phyloP scores from a whole-genome alignment of 2,329 filamentous ascomycete genomes.

The Arthroderma uncinatum region DNA sequence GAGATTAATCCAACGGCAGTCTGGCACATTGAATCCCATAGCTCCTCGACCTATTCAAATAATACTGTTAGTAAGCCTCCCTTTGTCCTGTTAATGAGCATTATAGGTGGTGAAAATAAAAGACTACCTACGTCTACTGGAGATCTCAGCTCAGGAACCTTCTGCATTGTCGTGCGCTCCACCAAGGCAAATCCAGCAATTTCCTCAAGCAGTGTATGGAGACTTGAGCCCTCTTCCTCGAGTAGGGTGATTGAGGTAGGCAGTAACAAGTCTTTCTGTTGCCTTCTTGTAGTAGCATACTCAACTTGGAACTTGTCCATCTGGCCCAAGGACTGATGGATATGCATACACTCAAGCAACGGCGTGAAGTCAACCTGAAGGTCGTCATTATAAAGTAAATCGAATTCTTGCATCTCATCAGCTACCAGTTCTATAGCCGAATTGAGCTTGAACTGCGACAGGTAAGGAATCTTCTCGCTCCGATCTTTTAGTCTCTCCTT shows the following conservation, averaged over 20 bases:
- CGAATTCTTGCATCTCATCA: conserved; percentile 90
- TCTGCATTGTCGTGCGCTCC: conserved; percentile 84
- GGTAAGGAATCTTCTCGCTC: conserved; percentile 60
- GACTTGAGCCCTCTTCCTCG: conserved; percentile 68
- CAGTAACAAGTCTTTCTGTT: conserved; percentile 83
- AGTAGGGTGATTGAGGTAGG: conserved; percentile 64
- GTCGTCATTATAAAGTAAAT: conserved; percentile 90
- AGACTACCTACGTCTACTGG: conserved; percentile 57
- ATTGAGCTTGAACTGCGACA: conserved; percentile 80
- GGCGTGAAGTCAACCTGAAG: conserved; percentile 90
- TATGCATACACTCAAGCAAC: conserved; percentile 88
- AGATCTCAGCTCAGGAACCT: conserved; percentile 70
- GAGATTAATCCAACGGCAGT: conserved; percentile 71
- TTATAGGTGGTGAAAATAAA: background rate
- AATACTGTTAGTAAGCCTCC: background rate
- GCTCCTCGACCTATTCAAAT: conserved; percentile 66
- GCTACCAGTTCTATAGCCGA: conserved; percentile 91
- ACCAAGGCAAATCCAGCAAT: conserved; percentile 96
- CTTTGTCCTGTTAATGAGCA: no score
- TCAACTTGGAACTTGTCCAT: conserved; percentile 82
- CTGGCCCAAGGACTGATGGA: conserved; percentile 87
- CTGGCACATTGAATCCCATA: conserved; percentile 98
- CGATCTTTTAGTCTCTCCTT: conserved; percentile 73
- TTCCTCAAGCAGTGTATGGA: conserved; percentile 86
- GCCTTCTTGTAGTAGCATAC: conserved; percentile 80